Base-by-base conservation (phyloP, 176 grass and related monocot species). In the Luzula sylvatica region DNA sequence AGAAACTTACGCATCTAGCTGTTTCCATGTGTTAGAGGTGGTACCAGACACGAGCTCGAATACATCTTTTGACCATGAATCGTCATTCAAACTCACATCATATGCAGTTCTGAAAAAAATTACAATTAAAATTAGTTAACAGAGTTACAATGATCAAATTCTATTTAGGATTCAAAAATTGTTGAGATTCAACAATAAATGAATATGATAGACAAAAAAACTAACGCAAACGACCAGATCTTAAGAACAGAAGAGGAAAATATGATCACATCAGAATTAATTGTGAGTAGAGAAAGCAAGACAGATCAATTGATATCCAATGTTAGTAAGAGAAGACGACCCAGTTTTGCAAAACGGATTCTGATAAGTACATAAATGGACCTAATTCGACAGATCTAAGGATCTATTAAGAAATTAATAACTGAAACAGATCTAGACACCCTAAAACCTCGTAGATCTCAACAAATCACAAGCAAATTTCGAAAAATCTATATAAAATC, bases 61-160 rank as follows among this genome's bases (percentile, higher is more conserved):
- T 0, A 42, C 65, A 65, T 89, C 81, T 22, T 74, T 58, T n/a
- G 85, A 74, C 92, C 92, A 98, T 57, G 70, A 76, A 77, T 90
- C 92, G 16, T 98, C 92, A 24, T 74, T 90, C 42, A 98, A 67
- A 59, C 35, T 69, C 65, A 98, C 78, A 66, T 98, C 85, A 75
- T 98, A 98, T n/a, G 92, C 92, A 80, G 85, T 98, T 62, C 92
- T 98, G 48, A 9, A 89, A 3, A 40, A 56, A 68, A 27, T 48
- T 19, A 27, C 12, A 29, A 19, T 26, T 15, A 64, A 1, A 46
- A 46, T 23, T 11, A 64, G 20, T 18, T 50, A 49, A 64, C 11
- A 51, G 5, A n/a, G n/a, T n/a, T n/a, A n/a, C n/a, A n/a, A n/a
- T n/a, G n/a, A n/a, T n/a, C n/a, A n/a, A n/a, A n/a, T n/a, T n/a